A percentile compares a stretch with the other conserved stretches of the same genome.
phyloP scores from a whole-genome alignment of 1,284 basidiomycete species.

The Sporisorium reilianum region DNA sequence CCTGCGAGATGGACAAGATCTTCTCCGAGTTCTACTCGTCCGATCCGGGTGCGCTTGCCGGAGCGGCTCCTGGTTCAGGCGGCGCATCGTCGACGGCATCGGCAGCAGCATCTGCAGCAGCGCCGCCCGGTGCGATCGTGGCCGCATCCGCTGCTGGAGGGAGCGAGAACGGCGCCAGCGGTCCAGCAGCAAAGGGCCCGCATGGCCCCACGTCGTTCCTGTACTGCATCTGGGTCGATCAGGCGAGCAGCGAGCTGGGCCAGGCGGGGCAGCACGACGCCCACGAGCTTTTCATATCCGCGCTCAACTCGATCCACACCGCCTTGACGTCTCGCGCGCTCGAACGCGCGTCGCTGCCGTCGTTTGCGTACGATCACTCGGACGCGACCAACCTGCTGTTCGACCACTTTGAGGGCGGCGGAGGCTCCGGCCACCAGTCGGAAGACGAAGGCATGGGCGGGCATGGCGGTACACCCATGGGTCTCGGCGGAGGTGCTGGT shows the following conservation, averaged over 20 bases:
- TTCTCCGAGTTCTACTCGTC: slow-evolving; percentile 77
- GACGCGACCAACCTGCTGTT: slow-evolving; percentile 46
- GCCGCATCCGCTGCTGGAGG: background rate
- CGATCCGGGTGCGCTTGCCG: slow-evolving; percentile 26
- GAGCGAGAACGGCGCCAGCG: slow-evolving; percentile 15
- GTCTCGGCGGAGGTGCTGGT: background rate
- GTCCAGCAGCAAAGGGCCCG: slow-evolving; percentile 69
- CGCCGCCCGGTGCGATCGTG: slow-evolving; percentile 67
- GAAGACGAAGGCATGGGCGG: slow-evolving; percentile 41
- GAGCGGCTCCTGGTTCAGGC: background rate
- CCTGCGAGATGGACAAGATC: slow-evolving; percentile 93
- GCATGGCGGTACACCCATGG: slow-evolving; percentile 15
- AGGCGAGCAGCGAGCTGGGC: slow-evolving; percentile 79
- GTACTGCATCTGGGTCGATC: slow-evolving; percentile 84
- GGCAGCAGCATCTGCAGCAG: slow-evolving; percentile 70
- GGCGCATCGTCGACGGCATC: slow-evolving; percentile 71
- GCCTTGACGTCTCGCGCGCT: slow-evolving; percentile 54
- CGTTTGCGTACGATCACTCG: slow-evolving; percentile 45
- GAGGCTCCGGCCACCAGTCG: slow-evolving; percentile 34
- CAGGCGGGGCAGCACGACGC: slow-evolving; percentile 95
- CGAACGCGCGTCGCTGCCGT: slow-evolving; percentile 46
- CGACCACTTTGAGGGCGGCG: slow-evolving; percentile 50
- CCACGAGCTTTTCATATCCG: slow-evolving; percentile 75
- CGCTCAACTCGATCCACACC: slow-evolving; percentile 63
- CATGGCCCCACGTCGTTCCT: slow-evolving; percentile 88